Evolutionary conservation across 129 eudicot genomes (phyloP), one percentile per base, ranked within the genome.

Genomic region (Lactuca saligna): DNA sequence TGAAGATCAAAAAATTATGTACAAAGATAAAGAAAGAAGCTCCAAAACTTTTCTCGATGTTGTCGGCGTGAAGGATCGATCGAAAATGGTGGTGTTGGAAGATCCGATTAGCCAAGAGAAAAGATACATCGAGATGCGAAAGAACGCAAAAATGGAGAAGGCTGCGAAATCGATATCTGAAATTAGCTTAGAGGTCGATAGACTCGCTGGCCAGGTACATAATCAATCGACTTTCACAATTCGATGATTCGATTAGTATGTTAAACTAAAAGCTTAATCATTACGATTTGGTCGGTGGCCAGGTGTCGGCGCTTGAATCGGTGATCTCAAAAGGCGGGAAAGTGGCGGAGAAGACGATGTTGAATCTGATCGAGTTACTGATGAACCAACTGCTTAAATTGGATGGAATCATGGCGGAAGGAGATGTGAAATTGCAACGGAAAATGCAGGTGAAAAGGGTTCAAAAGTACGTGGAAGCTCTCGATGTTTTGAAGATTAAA

Each of bases 361-460:
- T 77, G 55, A 88, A 69, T 69, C 39, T 88, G 75, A 84, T 77
- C 20, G 98, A 92, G 80, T 53, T 70, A 31, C 68, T 92, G 81
- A 92, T 92, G 98, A 92, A 92, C 71, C 89, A 92, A 32, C 64
- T 92, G 72, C 82, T 92, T 25, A 92, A 77, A 75, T 75, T 92
- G 81, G 98, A 92, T 63, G 93, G 82, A 32, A 85, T 93, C 64
- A 25, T 46, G 29, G 98, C 81, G 3, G 91, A 93, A 49, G 95
- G 96, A 9, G 96, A 93, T 81, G 95, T 87, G 11, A 87, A 93
- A 63, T 54, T 89, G 73, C 95, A 89, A 74, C 87, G 96, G 76
- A 89, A 87, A 83, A 76, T 84, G 88, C 98, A 93, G 97, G 99
- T 87, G 72, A 85, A 46, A 80, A 82, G 97, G 79, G 96, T 93